Evolutionary conservation across 129 eudicot species (phyloP).

Genomic region (Arctium lappa): DNA sequence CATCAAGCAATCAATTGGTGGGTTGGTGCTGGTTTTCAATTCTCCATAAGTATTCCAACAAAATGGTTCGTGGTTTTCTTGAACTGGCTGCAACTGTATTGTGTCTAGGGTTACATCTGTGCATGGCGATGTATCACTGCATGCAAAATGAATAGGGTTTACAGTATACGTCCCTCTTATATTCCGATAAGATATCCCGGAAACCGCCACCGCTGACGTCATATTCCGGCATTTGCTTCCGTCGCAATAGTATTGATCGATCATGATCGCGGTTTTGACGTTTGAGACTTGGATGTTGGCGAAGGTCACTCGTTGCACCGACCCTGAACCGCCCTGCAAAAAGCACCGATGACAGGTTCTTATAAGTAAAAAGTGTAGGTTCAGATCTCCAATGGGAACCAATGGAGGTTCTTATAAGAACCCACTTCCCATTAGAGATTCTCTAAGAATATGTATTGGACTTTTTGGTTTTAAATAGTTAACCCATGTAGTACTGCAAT

Average conservation of each 20-base stretch:
- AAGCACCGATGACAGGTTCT: too few species aligned
- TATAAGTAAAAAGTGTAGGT: not conserved
- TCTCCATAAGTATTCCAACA: slow-evolving; percentile 55
- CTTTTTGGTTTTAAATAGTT: too few species aligned
- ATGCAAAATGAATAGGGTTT: slow-evolving; percentile 58
- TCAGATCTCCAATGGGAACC: too few species aligned
- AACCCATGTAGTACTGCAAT: not conserved
- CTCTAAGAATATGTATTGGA: too few species aligned
- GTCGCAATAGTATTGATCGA: slow-evolving; percentile 75
- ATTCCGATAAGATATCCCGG: slow-evolving; percentile 46
- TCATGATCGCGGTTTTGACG: slow-evolving; percentile 63
- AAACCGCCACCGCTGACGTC: slow-evolving; percentile 61
- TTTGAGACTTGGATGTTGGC: slow-evolving; percentile 58
- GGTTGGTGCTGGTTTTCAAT: slow-evolving; percentile 47
- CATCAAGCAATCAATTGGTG: slow-evolving; percentile 50
- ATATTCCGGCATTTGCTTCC: slow-evolving; percentile 49
- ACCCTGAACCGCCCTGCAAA: slow-evolving; percentile 79
- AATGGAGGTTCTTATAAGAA: not conserved
- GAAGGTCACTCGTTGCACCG: slow-evolving; percentile 65
- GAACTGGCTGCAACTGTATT: slow-evolving; percentile 41
- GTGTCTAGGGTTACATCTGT: slow-evolving; percentile 44
- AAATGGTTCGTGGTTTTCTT: slow-evolving; percentile 34
- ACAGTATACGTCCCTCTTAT: slow-evolving; percentile 68
- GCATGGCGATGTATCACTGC: slow-evolving; percentile 65
- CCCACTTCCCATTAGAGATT: too few species aligned